These are phyloP conservation scores for Cyclostephanos tholiformis DNA, from an alignment of 108 stramenopile genomes.

Conservation along the genomic window DNA sequence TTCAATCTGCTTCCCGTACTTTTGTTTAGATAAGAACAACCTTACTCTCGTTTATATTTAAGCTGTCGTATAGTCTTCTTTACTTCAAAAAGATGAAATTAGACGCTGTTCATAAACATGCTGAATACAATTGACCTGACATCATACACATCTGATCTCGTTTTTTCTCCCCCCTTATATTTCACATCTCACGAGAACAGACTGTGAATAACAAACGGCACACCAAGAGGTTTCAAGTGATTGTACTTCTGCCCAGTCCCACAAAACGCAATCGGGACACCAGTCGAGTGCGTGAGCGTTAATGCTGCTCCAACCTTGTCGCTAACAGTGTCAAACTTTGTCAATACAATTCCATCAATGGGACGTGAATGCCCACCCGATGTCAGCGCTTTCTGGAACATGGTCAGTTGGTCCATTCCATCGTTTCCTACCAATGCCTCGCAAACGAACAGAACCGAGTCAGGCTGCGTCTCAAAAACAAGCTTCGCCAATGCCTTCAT, in stretches of 20 bases:
- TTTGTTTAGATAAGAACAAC: too few relatives aligned
- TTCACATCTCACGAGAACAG: slow-evolving; percentile 64
- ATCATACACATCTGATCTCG: neutral
- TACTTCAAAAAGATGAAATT: too few relatives aligned
- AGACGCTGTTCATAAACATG: too few relatives aligned
- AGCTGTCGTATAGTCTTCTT: too few relatives aligned
- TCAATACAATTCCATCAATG: slow-evolving; percentile 95
- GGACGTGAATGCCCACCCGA: slow-evolving; percentile 65
- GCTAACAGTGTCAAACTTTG: slow-evolving; percentile 98
- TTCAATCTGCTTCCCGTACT: too few relatives aligned
- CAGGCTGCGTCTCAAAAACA: slow-evolving; percentile 87
- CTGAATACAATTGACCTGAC: too few relatives aligned
- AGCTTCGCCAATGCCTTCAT: slow-evolving; percentile 95
- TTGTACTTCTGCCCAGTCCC: slow-evolving; percentile 99
- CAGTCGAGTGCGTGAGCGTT: slow-evolving; percentile 94
- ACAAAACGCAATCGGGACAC: slow-evolving; percentile 94
- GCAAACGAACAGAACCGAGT: slow-evolving; percentile 93
- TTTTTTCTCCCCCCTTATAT: neutral
- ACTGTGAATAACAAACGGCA: slow-evolving; percentile 81
- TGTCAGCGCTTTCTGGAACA: slow-evolving; percentile 92
- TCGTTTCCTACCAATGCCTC: slow-evolving; percentile 98
- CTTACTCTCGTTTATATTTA: too few relatives aligned
- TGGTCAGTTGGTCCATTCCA: slow-evolving; percentile 93
- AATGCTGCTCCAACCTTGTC: slow-evolving; percentile 98
- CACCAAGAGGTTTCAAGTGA: slow-evolving; percentile 90